These are phyloP conservation scores for Hyphopichia fennica DNA, from an alignment of 1,139 yeast genomes.

Conservation along the genomic window DNA sequence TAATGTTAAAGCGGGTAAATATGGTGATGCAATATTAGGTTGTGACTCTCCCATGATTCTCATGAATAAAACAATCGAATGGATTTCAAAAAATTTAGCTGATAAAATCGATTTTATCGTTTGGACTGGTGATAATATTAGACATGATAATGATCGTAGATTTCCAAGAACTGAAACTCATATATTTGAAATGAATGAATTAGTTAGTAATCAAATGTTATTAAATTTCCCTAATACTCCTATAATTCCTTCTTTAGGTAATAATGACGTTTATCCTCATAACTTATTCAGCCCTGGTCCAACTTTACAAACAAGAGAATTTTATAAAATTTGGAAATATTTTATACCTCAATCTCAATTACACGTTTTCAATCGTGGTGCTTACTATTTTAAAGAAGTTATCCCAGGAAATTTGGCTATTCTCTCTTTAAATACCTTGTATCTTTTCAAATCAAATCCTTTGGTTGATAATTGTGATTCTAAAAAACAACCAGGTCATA, in stretches of 20 bases:
- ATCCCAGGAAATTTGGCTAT: slow-evolving; percentile 78
- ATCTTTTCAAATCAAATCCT: slow-evolving; percentile 74
- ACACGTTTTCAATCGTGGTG: slow-evolving; percentile 73
- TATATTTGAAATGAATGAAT: slow-evolving; percentile 67
- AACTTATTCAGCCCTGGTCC: slow-evolving; percentile 84
- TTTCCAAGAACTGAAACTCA: slow-evolving; percentile 70
- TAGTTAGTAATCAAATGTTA: slow-evolving; percentile 54
- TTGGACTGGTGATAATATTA: slow-evolving; percentile 89
- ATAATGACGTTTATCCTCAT: slow-evolving; percentile 88
- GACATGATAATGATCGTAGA: slow-evolving; percentile 80
- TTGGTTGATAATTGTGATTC: slow-evolving; percentile 77
- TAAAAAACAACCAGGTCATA: slow-evolving; percentile 75
- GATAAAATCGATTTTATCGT: slow-evolving; percentile 82
- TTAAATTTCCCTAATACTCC: slow-evolving; percentile 51
- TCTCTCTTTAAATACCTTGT: slow-evolving; percentile 73
- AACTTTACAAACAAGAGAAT: slow-evolving; percentile 75
- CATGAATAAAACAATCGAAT: slow-evolving; percentile 62
- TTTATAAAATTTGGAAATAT: slow-evolving; percentile 69
- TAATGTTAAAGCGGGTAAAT: slow-evolving; percentile 56
- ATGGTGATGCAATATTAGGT: slow-evolving; percentile 74
- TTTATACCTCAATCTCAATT: slow-evolving; percentile 78
- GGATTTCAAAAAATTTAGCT: slow-evolving; percentile 62
- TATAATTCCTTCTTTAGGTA: slow-evolving; percentile 72
- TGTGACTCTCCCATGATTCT: slow-evolving; percentile 68
- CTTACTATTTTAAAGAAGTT: slow-evolving; percentile 71